Evolutionary conservation across 331 rosid genomes (phyloP).

Genomic region (Rosa hybrid): DNA sequence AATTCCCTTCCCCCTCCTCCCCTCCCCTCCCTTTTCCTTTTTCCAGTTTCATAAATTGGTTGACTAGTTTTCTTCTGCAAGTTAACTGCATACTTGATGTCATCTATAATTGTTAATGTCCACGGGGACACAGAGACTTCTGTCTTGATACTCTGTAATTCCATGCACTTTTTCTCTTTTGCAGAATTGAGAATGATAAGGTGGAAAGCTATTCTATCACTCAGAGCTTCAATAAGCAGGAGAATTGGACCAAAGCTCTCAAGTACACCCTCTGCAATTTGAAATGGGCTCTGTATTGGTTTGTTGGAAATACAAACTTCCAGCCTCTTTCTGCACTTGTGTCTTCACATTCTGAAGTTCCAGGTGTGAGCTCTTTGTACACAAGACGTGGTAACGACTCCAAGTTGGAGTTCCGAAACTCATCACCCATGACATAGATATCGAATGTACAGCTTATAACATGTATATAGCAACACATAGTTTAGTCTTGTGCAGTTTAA

Average conservation of each 20-base stretch:
- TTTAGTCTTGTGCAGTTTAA: conserved; percentile 25
- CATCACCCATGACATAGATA: conserved; percentile 14
- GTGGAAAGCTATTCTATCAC: conserved; percentile 91
- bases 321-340: conserved; percentile 76
- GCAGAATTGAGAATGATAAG: conserved; percentile 86
- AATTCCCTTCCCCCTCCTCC: neutral
- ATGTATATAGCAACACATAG: conserved; percentile 33
- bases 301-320: conserved; percentile 88
- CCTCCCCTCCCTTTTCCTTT: neutral
- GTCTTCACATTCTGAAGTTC: conserved; percentile 70
- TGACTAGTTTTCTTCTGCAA: neutral
- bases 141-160: neutral
- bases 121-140: neutral
- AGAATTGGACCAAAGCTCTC: conserved; percentile 96
- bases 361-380: conserved; percentile 55
- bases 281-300: conserved; percentile 98
- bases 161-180: conserved; percentile 9
- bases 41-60: neutral
- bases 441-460: conserved; percentile 6
- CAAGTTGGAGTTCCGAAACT: conserved; percentile 47
- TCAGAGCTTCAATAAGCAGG: conserved; percentile 94
- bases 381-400: conserved; percentile 46
- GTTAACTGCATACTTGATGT: neutral
- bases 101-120: no score
- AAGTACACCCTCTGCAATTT: conserved; percentile 93